These are phyloP conservation scores for Coniella vitis DNA, from an alignment of 2,329 filamentous ascomycete species.

Conservation along the genomic window DNA sequence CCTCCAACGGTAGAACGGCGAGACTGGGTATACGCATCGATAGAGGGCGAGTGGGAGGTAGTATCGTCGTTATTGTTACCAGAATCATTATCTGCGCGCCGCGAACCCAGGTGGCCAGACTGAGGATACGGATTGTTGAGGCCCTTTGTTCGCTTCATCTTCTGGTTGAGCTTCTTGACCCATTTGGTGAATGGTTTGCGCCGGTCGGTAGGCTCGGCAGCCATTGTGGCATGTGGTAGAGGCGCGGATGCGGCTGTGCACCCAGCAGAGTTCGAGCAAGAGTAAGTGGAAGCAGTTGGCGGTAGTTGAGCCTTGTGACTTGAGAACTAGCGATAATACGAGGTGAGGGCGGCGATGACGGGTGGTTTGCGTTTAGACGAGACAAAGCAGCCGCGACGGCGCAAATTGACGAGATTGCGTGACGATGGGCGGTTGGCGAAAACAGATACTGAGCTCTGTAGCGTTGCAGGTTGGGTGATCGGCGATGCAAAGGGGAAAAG, in stretches of 20 bases:
- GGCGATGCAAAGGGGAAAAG: conserved; percentile 11
- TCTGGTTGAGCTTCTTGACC: conserved; percentile 77
- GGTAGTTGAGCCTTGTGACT: no score
- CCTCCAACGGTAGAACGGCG: conserved; percentile 15
- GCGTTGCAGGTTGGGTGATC: no score
- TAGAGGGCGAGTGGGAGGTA: conserved; percentile 8
- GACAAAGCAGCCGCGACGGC: no score
- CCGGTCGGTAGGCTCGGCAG: conserved; percentile 40
- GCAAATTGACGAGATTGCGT: no score
- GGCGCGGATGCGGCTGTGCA: background rate
- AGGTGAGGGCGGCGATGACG: no score
- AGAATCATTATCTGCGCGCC: conserved; percentile 4
- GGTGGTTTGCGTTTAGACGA: no score
- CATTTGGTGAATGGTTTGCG: conserved; percentile 84
- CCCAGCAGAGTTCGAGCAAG: background rate
- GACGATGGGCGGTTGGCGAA: no score
- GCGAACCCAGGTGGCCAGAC: conserved; percentile 51
- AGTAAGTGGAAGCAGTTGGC: no score
- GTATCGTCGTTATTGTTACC: background rate
- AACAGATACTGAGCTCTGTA: no score
- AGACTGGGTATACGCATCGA: conserved; percentile 10
- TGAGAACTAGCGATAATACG: no score
- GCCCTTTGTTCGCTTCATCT: conserved; percentile 54
- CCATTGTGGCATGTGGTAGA: conserved; percentile 8
- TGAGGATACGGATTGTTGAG: conserved; percentile 91